These are phyloP conservation scores for Diaporthe eres DNA, from an alignment of 2,329 filamentous ascomycete species.

Conservation along the genomic window DNA sequence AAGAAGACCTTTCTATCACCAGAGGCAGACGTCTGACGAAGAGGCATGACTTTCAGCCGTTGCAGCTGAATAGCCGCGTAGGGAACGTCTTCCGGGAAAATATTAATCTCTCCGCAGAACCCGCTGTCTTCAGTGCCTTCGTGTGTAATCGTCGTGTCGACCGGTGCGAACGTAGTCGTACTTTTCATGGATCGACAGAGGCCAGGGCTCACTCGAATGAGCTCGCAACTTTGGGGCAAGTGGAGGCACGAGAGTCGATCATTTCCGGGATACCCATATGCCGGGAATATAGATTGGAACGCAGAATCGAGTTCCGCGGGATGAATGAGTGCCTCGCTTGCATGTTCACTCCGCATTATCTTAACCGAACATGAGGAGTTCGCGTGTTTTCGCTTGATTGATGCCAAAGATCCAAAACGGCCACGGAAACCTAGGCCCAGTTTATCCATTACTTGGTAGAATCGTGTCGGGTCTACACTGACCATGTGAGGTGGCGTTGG, in stretches of 20 bases:
- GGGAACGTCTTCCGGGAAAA: neutral
- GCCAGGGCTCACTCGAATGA: neutral
- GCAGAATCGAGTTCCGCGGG: neutral
- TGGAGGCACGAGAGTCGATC: neutral
- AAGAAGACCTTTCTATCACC: slow-evolving; percentile 25
- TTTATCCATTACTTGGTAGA: slow-evolving; percentile 28
- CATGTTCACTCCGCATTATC: neutral
- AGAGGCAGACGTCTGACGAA: neutral
- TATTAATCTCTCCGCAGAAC: neutral
- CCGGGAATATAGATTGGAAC: neutral
- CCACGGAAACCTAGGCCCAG: slow-evolving; percentile 33
- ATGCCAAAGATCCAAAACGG: slow-evolving; percentile 14
- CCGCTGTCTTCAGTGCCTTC: neutral
- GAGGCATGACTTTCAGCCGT: neutral
- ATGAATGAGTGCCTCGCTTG: neutral
- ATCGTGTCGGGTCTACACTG: slow-evolving; percentile 6
- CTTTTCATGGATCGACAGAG: neutral
- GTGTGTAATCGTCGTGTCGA: neutral
- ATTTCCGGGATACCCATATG: neutral
- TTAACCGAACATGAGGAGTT: slow-evolving; percentile 12
- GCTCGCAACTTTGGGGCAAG: neutral
- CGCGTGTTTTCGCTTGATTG: neutral
- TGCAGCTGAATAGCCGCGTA: slow-evolving; percentile 9
- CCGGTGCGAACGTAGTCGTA: neutral
- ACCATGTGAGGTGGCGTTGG: neutral